Percentiles rank a stretch among this genome's conserved stretches.
Conservation (phyloP, 768 basidiomycete genomes). For the Tricholoma bakamatsutake region DNA sequence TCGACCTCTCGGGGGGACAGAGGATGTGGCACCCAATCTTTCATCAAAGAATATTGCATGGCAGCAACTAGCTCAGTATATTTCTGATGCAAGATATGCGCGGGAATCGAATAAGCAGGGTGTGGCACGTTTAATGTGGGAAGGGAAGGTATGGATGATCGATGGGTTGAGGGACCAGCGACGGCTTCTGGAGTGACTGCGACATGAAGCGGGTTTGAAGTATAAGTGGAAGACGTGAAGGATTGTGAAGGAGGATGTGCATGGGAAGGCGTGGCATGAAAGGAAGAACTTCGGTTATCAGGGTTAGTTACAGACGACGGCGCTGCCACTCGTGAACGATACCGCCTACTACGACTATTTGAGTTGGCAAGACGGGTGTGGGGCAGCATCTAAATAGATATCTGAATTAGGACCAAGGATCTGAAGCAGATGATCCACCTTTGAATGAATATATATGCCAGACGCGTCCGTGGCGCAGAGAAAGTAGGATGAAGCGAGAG, state of each 20-base stretch:
- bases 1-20: constrained; percentile 12
- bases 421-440: not conserved
- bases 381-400: not conserved
- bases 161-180: not conserved
- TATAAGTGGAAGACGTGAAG: not conserved
- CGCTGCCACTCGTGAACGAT: not conserved
- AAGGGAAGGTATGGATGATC: not conserved
- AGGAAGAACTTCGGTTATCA: not conserved
- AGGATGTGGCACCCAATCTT: constrained; percentile 15
- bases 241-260: not conserved
- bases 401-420: not conserved
- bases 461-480: not conserved
- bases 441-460: not conserved
- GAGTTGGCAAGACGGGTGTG: not conserved
- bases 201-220: not conserved
- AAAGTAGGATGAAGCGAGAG: not conserved
- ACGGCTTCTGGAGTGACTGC: not conserved
- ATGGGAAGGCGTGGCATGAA: not conserved
- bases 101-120: not conserved
- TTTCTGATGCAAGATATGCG: not conserved
- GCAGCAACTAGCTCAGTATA: constrained; percentile 1
- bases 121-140: not conserved
- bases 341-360: not conserved
- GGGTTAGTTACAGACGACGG: not conserved
- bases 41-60: constrained; percentile 1